These are phyloP conservation scores for Suhomyces canberraensis DNA, from an alignment of 805 yeast genomes.

Conservation along the genomic window DNA sequence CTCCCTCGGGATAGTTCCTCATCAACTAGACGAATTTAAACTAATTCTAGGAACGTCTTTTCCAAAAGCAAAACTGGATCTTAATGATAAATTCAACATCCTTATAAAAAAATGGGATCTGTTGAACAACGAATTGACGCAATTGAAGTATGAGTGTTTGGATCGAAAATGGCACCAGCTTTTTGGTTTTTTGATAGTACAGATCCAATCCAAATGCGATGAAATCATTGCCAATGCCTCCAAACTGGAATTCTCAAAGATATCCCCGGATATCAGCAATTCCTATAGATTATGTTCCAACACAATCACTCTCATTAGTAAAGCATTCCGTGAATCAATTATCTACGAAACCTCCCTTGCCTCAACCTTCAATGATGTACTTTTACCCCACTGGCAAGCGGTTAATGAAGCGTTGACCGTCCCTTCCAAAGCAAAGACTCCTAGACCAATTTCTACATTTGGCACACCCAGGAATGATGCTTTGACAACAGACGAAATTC, in stretches of 20 bases:
- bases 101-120: conserved; percentile 34
- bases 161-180: conserved; percentile 56
- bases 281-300: conserved; percentile 40
- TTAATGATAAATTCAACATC: conserved; percentile 6
- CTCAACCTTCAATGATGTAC: conserved; percentile 18
- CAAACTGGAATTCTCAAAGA: conserved; percentile 8
- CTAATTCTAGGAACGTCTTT: conserved; percentile 17
- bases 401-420: not conserved
- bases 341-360: conserved; percentile 27
- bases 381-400: conserved; percentile 14
- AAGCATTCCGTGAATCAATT: conserved; percentile 36
- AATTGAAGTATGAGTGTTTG: conserved; percentile 44
- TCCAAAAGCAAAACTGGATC: conserved; percentile 5
- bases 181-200: conserved; percentile 45
- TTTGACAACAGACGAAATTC: not conserved
- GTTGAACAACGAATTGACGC: conserved; percentile 38
- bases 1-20: conserved; percentile 50
- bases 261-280: conserved; percentile 29
- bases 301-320: conserved; percentile 28
- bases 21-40: conserved; percentile 44
- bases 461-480: conserved; percentile 2
- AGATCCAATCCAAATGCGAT: conserved; percentile 25
- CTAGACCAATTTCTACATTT: not conserved
- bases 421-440: not conserved
- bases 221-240: conserved; percentile 3